A percentile compares a stretch with the other conserved stretches of the same genome.
phyloP scores from a whole-genome alignment of 805 yeast species.

The Starmerella geochares region DNA sequence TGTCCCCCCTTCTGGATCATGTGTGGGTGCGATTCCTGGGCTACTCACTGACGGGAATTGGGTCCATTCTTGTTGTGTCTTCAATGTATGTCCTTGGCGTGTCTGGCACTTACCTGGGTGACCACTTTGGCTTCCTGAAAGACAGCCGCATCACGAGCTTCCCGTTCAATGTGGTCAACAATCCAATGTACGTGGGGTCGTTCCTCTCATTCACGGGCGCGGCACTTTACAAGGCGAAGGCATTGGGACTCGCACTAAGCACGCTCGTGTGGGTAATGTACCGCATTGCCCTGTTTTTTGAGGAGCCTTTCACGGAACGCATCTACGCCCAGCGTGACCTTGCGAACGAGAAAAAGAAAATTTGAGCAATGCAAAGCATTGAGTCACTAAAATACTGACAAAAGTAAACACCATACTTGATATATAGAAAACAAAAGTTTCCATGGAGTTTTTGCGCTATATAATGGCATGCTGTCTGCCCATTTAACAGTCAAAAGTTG shows the following conservation, averaged over 20 bases:
- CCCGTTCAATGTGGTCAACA: conserved; percentile 83
- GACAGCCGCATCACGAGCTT: conserved; percentile 77
- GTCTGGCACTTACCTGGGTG: conserved; percentile 94
- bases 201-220: conserved; percentile 82
- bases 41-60: conserved; percentile 45
- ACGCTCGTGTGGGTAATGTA: conserved; percentile 72
- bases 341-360: not conserved
- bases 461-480: no score
- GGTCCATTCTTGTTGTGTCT: conserved; percentile 67
- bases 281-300: conserved; percentile 70
- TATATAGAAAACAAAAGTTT: no score
- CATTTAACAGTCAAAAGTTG: no score
- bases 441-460: no score
- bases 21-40: conserved; percentile 43
- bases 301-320: conserved; percentile 91
- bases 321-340: conserved; percentile 61
- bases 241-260: conserved; percentile 73
- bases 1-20: conserved; percentile 42
- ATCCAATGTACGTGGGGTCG: conserved; percentile 97
- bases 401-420: no score
- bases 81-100: conserved; percentile 91
- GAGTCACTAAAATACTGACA: no score
- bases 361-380: not conserved
- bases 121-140: conserved; percentile 94
- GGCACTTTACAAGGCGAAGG: conserved; percentile 77